Evolutionary conservation across 345 rosid species (phyloP).

Genomic region (Arabidopsis suecica): DNA sequence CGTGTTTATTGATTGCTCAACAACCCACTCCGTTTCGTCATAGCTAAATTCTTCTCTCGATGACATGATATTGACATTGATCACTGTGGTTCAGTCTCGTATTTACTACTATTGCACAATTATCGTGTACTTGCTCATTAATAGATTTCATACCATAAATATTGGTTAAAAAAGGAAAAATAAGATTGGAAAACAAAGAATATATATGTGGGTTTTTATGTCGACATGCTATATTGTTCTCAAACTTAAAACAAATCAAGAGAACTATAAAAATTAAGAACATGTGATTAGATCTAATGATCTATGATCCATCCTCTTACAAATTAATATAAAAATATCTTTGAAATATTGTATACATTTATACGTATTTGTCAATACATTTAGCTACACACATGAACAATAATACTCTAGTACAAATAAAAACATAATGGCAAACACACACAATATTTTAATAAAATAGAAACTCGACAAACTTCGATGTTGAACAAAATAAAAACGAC

Average conservation of each 20-base stretch:
- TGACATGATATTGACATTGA: background rate
- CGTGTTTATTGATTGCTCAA: background rate
- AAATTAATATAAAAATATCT: background rate
- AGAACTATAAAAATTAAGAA: too few species aligned
- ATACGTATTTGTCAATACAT: background rate
- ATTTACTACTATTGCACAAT: background rate
- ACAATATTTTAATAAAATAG: background rate
- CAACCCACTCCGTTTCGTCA: background rate
- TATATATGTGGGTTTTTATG: background rate
- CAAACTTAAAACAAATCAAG: background rate
- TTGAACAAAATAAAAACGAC: background rate
- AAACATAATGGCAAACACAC: conserved; percentile 20
- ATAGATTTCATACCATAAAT: background rate
- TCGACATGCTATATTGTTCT: background rate
- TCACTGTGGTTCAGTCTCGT: background rate
- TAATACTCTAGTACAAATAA: background rate
- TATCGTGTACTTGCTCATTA: background rate
- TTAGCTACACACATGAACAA: background rate
- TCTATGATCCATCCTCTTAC: background rate
- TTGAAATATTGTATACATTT: background rate
- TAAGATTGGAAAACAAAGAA: background rate
- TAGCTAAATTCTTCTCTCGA: background rate
- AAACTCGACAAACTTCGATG: background rate
- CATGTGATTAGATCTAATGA: background rate
- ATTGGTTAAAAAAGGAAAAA: background rate